Evolutionary conservation across 441 rosid species (phyloP), one percentile per base, ranked within the genome.

Genomic region (Pelargonium australe): DNA sequence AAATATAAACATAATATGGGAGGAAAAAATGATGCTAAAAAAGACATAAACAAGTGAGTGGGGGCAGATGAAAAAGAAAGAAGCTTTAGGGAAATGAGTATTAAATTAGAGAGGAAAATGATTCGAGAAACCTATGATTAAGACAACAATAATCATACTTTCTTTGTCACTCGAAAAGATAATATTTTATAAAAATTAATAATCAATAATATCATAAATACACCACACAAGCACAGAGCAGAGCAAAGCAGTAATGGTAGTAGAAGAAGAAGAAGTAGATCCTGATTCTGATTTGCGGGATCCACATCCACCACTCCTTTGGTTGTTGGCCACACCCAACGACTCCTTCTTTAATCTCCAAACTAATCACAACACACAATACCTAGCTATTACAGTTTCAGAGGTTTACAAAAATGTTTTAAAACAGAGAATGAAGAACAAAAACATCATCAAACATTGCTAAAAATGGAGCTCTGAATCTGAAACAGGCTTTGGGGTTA

Each of bases 201-300:
- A 55, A 45, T 8, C 31, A 28, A 28, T 28, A 28, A 28, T 28
- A 28, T 28, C 31, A 28, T 28, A 28, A 28, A 28, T 28, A 28
- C 31, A 28, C 31, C 31, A 28, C 31, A 28, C 31, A 1, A 28
- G 31, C 31, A 28, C 31, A 28, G 31, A 28, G 31, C 31, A 28
- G 3, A 28, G 31, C 31, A 28, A 4, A 28, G 31, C 31, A n/a
- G 31, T 4, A 28, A 4, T 28, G 3, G 3, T 28, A 4, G 31
- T 28, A 28, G 31, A 28, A 28, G 31, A 1, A 28, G 31, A 1
- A 28, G 31, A 1, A 28, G 78, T 31, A 81, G 87, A 81, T 87
- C 88, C 85, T 71, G 85, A 77, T 84, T 79, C 85, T 67, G 84
- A 84, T 86, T 74, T 79, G 89, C 76, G 83, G 90, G 90, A 75